Percentiles rank a stretch among this genome's conserved stretches.
Conservation (phyloP, 768 basidiomycete species). For the Phanerodontia chrysosporium region DNA sequence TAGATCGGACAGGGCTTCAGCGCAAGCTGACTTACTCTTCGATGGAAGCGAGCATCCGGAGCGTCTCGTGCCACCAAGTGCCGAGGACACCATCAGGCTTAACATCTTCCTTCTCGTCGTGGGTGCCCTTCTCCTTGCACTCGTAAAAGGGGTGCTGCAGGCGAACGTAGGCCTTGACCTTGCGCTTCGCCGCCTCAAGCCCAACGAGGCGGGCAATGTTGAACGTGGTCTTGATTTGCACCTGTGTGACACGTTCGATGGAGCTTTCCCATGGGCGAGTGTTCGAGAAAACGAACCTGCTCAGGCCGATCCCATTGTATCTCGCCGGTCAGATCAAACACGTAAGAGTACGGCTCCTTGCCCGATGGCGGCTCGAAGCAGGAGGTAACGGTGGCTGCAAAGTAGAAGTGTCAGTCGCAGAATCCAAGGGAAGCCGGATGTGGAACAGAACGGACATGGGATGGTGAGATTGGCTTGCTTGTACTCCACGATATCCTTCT, state of each 20-base stretch:
- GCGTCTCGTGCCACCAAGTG: slow-evolving; percentile 86
- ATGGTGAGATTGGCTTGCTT: slow-evolving; percentile 78
- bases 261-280: not conserved
- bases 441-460: slow-evolving; percentile 40
- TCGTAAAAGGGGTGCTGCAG: slow-evolving; percentile 79
- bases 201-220: slow-evolving; percentile 65
- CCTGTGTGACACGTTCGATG: slow-evolving; percentile 34
- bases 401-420: not conserved
- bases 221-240: slow-evolving; percentile 75
- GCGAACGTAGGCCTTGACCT: slow-evolving; percentile 75
- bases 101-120: slow-evolving; percentile 69
- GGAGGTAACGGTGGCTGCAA: slow-evolving; percentile 58
- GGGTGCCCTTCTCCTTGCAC: slow-evolving; percentile 57
- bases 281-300: slow-evolving; percentile 43
- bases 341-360: slow-evolving; percentile 65
- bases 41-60: slow-evolving; percentile 70
- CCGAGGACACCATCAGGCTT: slow-evolving; percentile 70
- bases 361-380: slow-evolving; percentile 72
- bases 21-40: slow-evolving; percentile 43
- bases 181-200: slow-evolving; percentile 73
- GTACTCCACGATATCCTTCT: slow-evolving; percentile 71
- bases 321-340: slow-evolving; percentile 86
- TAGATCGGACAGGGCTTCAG: not conserved
- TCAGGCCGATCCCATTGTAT: slow-evolving; percentile 71
- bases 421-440: not conserved